Evolutionary conservation across 805 yeast species (phyloP), one percentile per base, ranked within the genome.

Genomic region (Hanseniaspora mollemarum): DNA sequence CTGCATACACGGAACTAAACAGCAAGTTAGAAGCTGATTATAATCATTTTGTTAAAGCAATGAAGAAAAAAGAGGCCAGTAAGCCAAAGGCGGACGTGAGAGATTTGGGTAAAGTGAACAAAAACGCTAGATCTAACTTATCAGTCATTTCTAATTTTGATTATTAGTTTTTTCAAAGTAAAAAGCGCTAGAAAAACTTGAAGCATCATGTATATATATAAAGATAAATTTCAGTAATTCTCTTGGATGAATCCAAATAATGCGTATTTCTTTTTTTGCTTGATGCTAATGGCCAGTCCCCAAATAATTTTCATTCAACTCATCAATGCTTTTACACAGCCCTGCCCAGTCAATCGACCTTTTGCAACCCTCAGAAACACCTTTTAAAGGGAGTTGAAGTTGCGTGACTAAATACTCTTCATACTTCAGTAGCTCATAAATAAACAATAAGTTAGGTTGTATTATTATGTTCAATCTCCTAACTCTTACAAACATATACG

Each of bases 381-480:
- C 54, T 55, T 13, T 28, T 18, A 29, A 16, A 25, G n/a, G 50
- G 49, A 6, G 40, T 56, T 46, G 22, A 3, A n/a, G 16, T n/a
- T 45, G 53, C 7, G 52, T 53, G 15, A 53, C 55, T 35, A 38
- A 58, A 40, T 53, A 52, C 51, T 71, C 74, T 49, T 66, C 67
- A 61, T 66, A 63, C 62, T 80, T 81, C 63, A 86, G 77, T 54
- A 90, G 70, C 60, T 88, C 96, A 64, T 87, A 90, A 87, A 87
- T 83, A 61, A 90, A 81, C 62, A 90, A 76, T 62, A 90, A 69
- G 62, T 87, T 90, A 13, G 97, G 97, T 65, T 90, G 97, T 55
- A 90, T 90, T 29, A 90, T 86, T 53, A 90, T 88, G 63, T 90
- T 90, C 59, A 90, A 72, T 49, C 97, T 71, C 46, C 96, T 71